phyloP scores from a whole-genome alignment of 805 yeast genomes.

The Saturnispora serradocipensis region DNA sequence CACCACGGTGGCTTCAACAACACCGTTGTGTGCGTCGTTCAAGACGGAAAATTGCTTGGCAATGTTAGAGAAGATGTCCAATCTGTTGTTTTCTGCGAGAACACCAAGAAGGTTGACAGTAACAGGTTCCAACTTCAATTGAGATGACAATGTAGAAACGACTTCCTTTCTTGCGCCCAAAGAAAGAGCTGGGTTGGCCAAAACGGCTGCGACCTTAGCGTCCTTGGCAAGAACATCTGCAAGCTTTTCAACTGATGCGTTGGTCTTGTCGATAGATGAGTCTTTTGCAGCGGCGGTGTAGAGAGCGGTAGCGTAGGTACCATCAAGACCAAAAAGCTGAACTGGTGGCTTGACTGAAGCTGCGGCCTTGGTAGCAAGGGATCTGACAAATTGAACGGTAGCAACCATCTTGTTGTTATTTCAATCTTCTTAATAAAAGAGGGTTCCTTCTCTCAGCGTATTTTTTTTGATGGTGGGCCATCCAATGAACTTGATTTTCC shows the following conservation, averaged over 20 bases:
- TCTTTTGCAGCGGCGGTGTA: constrained; percentile 85
- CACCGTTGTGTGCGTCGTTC: constrained; percentile 83
- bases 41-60: constrained; percentile 64
- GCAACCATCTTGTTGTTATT: constrained; percentile 31
- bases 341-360: constrained; percentile 67
- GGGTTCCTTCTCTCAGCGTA: not conserved
- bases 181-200: constrained; percentile 79
- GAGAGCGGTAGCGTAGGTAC: constrained; percentile 93
- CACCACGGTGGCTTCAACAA: constrained; percentile 88
- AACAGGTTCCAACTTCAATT: constrained; percentile 51
- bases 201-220: constrained; percentile 48
- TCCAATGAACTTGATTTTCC: not conserved
- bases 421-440: not conserved
- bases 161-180: constrained; percentile 63
- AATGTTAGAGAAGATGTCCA: constrained; percentile 56
- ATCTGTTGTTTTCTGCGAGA: constrained; percentile 91
- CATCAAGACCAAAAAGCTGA: constrained; percentile 90
- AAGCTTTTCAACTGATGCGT: constrained; percentile 57
- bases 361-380: constrained; percentile 56
- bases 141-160: constrained; percentile 46
- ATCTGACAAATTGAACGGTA: constrained; percentile 58
- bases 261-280: constrained; percentile 58
- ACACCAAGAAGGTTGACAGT: constrained; percentile 74
- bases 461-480: not conserved
- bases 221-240: constrained; percentile 50